Evolutionary conservation across 163 green algal genomes (phyloP).

Genomic region (Chlorella variabilis): DNA sequence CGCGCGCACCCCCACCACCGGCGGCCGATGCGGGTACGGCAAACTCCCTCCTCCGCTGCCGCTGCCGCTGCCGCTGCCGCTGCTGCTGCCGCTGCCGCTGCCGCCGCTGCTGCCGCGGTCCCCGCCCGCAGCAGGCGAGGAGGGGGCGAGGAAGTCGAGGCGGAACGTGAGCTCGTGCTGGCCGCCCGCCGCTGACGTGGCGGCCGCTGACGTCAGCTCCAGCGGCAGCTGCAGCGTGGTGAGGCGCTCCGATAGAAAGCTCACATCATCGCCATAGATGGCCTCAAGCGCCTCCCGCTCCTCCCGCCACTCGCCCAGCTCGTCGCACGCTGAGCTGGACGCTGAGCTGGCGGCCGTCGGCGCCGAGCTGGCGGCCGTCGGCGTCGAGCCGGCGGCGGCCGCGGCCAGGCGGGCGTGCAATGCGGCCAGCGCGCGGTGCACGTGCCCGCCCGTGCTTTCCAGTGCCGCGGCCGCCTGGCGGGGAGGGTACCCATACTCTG

Average conservation of each 20-base stretch:
- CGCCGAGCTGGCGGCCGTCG: not conserved
- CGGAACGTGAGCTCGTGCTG: slow-evolving; percentile 38
- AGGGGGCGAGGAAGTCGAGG: slow-evolving; percentile 31
- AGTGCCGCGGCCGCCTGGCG: slow-evolving; percentile 49
- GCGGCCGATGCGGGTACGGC: slow-evolving; percentile 39
- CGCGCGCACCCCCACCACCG: slow-evolving; percentile 24
- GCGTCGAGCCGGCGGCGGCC: slow-evolving; percentile 3
- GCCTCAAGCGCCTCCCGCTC: slow-evolving; percentile 74
- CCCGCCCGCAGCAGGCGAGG: not conserved
- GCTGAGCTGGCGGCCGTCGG: not conserved
- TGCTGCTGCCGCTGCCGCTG: not conserved
- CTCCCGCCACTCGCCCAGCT: slow-evolving; percentile 60
- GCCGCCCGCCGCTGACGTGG: not conserved
- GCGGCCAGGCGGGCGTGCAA: slow-evolving; percentile 46
- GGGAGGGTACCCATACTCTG: slow-evolving; percentile 53
- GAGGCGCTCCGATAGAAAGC: slow-evolving; percentile 10
- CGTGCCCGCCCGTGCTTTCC: slow-evolving; percentile 40
- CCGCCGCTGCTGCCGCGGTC: not conserved
- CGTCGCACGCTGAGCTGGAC: not conserved
- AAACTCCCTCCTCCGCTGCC: not conserved
- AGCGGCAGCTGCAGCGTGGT: slow-evolving; percentile 23
- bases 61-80: not conserved
- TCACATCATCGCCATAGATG: slow-evolving; percentile 69
- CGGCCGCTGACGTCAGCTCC: slow-evolving; percentile 13
- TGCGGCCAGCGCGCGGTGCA: slow-evolving; percentile 42